Base-by-base conservation (phyloP, 2,329 filamentous ascomycete species). In the Diplodia mutila region DNA sequence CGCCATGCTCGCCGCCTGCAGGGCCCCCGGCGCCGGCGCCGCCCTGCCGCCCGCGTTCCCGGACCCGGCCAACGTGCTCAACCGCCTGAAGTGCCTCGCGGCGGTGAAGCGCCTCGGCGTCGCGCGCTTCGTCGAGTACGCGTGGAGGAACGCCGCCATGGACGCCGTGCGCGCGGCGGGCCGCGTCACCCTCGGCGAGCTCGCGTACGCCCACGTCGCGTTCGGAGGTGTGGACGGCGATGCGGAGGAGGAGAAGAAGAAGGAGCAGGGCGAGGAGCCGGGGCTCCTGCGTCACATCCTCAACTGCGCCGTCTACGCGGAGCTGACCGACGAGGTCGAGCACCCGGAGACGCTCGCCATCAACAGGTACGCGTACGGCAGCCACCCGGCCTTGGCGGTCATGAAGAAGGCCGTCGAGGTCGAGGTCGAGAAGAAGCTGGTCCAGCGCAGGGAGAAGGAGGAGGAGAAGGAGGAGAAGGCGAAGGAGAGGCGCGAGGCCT, bases 221-320 rank as follows among this genome's bases (percentile, higher is more conserved):
- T 49, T 52, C 55, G 9, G 49, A 39, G 42, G 29, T 8, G 29
- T 32, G 6, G 4, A 11, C 64, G 4, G 66, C 49, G 34, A 51
- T 65, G n/a, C n/a, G n/a, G n/a, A n/a, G n/a, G n/a, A n/a, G n/a
- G n/a, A n/a, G n/a, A n/a, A n/a, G n/a, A n/a, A n/a, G n/a, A n/a
- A n/a, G n/a, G n/a, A n/a, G n/a, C n/a, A n/a, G n/a, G n/a, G n/a
- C n/a, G n/a, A n/a, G n/a, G 1, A 61, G 61, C 18, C 39, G 46
- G 18, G 42, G 8, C 63, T 78, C 1, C 72, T 72, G 21, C 66
- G 61, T 2, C 71, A 68, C 11, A 74, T 81, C 34, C 74, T 81
- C 37, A 78, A 77, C 27, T 80, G 81, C 65, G 77, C 80, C 32
- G 75, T 73, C 12, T 78, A 78, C 2, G 71, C 77, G 0, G 73